Conservation (phyloP, 2,329 filamentous ascomycete genomes). For the Monosporascus cannonballus region DNA sequence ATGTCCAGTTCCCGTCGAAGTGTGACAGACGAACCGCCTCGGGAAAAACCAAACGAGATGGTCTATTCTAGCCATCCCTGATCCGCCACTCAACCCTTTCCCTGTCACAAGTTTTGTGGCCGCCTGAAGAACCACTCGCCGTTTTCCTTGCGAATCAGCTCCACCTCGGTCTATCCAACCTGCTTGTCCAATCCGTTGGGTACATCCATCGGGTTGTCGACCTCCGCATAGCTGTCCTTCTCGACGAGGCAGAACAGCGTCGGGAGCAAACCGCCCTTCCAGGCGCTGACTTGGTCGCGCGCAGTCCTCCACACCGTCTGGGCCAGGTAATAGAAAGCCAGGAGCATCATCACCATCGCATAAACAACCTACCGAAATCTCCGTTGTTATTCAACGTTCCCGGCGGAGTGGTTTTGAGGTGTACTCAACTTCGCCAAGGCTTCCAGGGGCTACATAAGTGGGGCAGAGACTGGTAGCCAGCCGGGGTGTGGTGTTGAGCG, state of each 20-base stretch:
- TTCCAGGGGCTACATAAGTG: too few species aligned
- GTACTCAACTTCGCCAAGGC: too few species aligned
- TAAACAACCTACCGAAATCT: slow-evolving; percentile 24
- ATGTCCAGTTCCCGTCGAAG: too few species aligned
- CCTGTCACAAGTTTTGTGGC: slow-evolving; percentile 5
- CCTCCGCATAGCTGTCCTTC: slow-evolving; percentile 23
- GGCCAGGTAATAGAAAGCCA: slow-evolving; percentile 29
- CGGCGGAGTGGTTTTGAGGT: too few species aligned
- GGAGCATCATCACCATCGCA: slow-evolving; percentile 25
- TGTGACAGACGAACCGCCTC: too few species aligned
- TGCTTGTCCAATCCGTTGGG: slow-evolving; percentile 28
- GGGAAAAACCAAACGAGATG: background rate
- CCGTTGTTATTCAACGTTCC: too few species aligned
- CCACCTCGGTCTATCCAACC: slow-evolving; percentile 27
- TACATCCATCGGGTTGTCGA: slow-evolving; percentile 28
- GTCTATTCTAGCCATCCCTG: background rate
- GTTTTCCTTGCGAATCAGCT: slow-evolving; percentile 25
- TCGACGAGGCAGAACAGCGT: slow-evolving; percentile 34
- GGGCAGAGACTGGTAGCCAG: too few species aligned
- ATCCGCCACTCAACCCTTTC: too few species aligned
- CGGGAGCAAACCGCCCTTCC: slow-evolving; percentile 32
- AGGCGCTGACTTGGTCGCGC: slow-evolving; percentile 29
- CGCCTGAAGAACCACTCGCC: slow-evolving; percentile 32
- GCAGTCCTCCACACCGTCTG: slow-evolving; percentile 29
- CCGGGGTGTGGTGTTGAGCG: too few species aligned